Evolutionary conservation across 2,329 filamentous ascomycete species (phyloP), one percentile per base, ranked within the genome.

Genomic region (Aciculosporium take): DNA sequence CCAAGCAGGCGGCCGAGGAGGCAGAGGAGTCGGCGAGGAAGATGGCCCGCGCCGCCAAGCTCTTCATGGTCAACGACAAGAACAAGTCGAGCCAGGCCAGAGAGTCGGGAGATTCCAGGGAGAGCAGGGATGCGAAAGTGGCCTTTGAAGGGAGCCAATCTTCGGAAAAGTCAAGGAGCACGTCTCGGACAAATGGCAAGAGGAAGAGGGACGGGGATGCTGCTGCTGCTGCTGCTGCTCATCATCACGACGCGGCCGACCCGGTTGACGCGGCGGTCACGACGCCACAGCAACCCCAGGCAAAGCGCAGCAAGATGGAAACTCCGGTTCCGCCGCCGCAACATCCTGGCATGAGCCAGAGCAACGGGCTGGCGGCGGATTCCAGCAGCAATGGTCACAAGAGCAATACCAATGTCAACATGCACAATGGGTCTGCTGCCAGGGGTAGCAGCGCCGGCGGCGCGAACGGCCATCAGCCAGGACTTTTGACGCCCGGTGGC

Each of bases 1-100:
- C 72, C 10, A 74, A 74, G 48, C 64, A 71, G 49, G 76, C 76
- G 2, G 75, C 72, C 1, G 73, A 79, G 46, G 76, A 79, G 52
- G 76, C 75, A 13, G 71, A 74, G 52, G 69, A 72, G 49, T 72
- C 71, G 7, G 69, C 67, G 13, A 63, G 68, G 13, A 72, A 71
- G 52, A 67, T 74, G 62, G 60, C 61, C 7, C 65, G 69, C 49
- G 59, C 64, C 42, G 69, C 67, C 21, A 62, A 67, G 40, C 57
- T 63, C 21, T 60, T 71, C 47, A 62, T 69, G 44, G 49, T 46
- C 8, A 49, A 41, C 17, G 47, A 47, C 15, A 46, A 45, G 37
- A 39, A 23, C 40, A 42, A 43, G 41, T 25, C 37, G 7, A 33
- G 24, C 15, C 3, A 49, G 7, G 40, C 54, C 20, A 53, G 51